Conservation (phyloP, 78 protist species). For the Speleostelium caveatum region DNA sequence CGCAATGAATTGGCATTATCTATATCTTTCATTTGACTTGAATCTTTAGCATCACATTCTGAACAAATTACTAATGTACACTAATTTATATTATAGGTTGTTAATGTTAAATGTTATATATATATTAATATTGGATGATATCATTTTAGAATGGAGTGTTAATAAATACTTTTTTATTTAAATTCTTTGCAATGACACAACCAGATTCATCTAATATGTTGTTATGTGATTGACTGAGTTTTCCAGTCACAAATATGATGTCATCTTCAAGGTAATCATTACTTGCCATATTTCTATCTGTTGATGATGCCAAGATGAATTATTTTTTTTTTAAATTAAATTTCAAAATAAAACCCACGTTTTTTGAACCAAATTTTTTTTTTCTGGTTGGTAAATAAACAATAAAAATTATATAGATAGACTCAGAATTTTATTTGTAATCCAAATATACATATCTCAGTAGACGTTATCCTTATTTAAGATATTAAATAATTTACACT, state of each 20-base stretch:
- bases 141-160: background rate
- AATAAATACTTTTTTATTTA: slow-evolving; percentile 28
- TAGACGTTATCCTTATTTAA: no score
- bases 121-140: background rate
- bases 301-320: no score
- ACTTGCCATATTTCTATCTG: background rate
- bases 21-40: slow-evolving; percentile 7
- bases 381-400: no score
- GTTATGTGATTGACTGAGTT: background rate
- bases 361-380: no score
- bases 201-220: slow-evolving; percentile 4
- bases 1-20: slow-evolving; percentile 16
- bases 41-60: background rate
- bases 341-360: no score
- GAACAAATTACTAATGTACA: slow-evolving; percentile 18
- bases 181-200: slow-evolving; percentile 6
- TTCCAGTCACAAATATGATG: slow-evolving; percentile 12
- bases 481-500: no score
- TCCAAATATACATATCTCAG: no score
- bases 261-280: slow-evolving; percentile 19
- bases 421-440: no score
- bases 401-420: no score
- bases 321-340: no score
- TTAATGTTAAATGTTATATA: background rate
- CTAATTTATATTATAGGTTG: background rate